A percentile compares a stretch with the other conserved stretches of the same genome.
Evolutionary conservation across 257 asterid genomes (phyloP).

Genomic region (Cordia subcordata): DNA sequence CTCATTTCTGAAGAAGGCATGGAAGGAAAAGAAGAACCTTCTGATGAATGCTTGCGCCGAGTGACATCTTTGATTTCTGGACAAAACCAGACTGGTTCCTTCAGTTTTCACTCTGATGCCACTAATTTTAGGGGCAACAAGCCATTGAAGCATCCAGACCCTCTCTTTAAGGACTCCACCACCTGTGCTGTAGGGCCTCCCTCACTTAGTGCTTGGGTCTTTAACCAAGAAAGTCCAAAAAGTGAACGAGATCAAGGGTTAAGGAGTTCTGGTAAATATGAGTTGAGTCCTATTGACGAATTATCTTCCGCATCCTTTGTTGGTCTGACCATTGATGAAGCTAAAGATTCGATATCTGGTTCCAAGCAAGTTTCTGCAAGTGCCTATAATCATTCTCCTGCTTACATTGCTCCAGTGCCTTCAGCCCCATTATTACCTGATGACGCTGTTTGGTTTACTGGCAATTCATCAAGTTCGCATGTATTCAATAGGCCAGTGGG

Average conservation of each 20-base stretch:
- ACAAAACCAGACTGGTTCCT: constrained; percentile 36
- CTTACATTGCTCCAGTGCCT: constrained; percentile 60
- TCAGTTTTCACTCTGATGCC: constrained; percentile 23
- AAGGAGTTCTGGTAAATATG: constrained; percentile 25
- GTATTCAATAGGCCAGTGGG: constrained; percentile 22
- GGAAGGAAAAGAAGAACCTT: constrained; percentile 10
- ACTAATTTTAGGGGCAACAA: constrained; percentile 12
- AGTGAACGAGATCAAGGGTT: constrained; percentile 31
- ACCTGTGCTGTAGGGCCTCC: constrained; percentile 67
- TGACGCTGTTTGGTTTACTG: constrained; percentile 50
- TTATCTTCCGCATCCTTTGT: constrained; percentile 37
- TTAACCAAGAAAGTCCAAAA: constrained; percentile 29
- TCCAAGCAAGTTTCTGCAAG: constrained; percentile 27
- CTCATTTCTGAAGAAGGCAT: constrained; percentile 17
- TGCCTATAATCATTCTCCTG: constrained; percentile 24
- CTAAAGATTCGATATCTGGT: constrained; percentile 19
- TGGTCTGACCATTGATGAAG: constrained; percentile 37
- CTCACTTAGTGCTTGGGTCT: constrained; percentile 80
- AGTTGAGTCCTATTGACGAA: constrained; percentile 64
- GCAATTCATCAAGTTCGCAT: constrained; percentile 21
- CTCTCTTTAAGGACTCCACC: constrained; percentile 33
- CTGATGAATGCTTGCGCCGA: constrained; percentile 60
- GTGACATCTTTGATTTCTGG: constrained; percentile 53
- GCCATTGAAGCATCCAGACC: constrained; percentile 31
- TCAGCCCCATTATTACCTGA: constrained; percentile 86